These are phyloP conservation scores for California macrophylla DNA, from an alignment of 441 rosid genomes.

Conservation along the genomic window DNA sequence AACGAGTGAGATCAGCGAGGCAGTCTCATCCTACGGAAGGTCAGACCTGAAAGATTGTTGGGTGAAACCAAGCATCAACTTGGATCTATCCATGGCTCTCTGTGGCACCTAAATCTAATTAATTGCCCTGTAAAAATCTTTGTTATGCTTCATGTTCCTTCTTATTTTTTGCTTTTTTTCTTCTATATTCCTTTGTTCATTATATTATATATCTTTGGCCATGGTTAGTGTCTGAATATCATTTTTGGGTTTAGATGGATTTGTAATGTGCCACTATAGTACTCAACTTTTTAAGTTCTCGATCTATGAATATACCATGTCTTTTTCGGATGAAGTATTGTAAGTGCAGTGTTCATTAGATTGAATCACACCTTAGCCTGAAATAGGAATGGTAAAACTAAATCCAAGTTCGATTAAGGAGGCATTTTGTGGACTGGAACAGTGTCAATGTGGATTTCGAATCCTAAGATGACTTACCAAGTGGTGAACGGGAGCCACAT, in stretches of 20 bases:
- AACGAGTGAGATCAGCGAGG: slow-evolving; percentile 59
- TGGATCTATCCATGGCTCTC: slow-evolving; percentile 79
- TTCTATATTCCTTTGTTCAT: slow-evolving; percentile 4
- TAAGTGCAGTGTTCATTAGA: not conserved
- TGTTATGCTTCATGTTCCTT: not conserved
- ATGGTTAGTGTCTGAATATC: not conserved
- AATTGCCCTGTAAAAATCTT: not conserved
- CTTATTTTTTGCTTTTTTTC: slow-evolving; percentile 5
- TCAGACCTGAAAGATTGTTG: slow-evolving; percentile 31
- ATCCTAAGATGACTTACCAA: too few relatives aligned
- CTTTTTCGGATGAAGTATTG: not conserved
- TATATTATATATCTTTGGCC: not conserved
- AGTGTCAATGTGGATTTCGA: too few relatives aligned
- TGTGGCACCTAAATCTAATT: slow-evolving; percentile 32
- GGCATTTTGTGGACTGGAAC: too few relatives aligned
- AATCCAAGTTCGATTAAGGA: too few relatives aligned
- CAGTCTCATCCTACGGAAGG: slow-evolving; percentile 36
- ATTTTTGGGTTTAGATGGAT: not conserved
- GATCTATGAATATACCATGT: not conserved
- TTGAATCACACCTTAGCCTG: too few relatives aligned
- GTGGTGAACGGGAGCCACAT: too few relatives aligned
- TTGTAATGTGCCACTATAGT: not conserved
- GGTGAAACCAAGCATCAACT: slow-evolving; percentile 35
- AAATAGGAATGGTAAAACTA: too few relatives aligned
- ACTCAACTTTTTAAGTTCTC: not conserved